Conservation (phyloP, 768 basidiomycete species). For the Serendipita vermifera region DNA sequence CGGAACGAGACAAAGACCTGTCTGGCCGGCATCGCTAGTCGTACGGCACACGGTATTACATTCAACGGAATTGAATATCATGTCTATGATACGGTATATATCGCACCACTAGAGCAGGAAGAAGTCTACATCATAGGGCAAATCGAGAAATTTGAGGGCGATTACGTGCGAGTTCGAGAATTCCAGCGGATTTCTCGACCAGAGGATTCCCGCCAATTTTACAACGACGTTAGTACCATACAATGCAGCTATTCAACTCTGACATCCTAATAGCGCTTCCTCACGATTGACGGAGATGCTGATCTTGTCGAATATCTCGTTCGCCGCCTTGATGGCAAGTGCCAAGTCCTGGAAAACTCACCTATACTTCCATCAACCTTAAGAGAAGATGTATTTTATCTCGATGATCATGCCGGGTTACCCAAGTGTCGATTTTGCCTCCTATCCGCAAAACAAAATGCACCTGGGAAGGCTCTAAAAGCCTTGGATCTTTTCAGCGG, state of each 20-base stretch:
- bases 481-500: background rate
- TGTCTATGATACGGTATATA: background rate
- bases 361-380: background rate
- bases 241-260: background rate
- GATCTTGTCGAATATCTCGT: background rate
- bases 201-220: background rate
- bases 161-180: background rate
- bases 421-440: background rate
- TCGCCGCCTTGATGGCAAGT: background rate
- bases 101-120: background rate
- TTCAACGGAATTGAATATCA: background rate
- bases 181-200: background rate
- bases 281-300: background rate
- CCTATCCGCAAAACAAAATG: background rate
- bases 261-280: background rate
- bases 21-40: background rate
- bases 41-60: background rate
- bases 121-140: conserved; percentile 1
- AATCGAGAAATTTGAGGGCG: background rate
- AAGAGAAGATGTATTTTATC: background rate
- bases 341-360: background rate
- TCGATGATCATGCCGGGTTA: no score
- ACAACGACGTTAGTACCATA: background rate
- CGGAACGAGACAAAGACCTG: background rate
- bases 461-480: background rate